Conservation (phyloP, 164 flowering plant species). For the Malania oleifera region DNA sequence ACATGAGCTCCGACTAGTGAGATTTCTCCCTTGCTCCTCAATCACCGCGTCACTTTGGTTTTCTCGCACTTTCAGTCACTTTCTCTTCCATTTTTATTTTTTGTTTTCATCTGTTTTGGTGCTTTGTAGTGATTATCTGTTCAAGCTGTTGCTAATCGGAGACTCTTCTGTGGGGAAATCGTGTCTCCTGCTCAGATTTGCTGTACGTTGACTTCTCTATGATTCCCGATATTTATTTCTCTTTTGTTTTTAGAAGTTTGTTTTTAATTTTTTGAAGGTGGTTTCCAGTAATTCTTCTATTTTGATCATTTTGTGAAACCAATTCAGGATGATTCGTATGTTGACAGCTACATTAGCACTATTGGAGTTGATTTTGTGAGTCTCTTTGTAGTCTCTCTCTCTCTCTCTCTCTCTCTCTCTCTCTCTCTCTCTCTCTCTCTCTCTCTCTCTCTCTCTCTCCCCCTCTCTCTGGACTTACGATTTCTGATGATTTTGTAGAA, state of each 20-base stretch:
- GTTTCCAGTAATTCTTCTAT: neutral
- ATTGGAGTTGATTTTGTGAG: slow-evolving; percentile 74
- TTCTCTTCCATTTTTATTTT: neutral
- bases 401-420: neutral
- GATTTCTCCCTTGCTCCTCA: neutral
- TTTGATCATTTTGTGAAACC: neutral
- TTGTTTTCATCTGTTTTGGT: neutral
- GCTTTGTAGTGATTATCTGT: slow-evolving; percentile 39
- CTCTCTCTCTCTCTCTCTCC: neutral
- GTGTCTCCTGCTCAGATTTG: slow-evolving; percentile 63
- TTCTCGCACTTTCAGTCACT: neutral
- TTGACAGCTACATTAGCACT: slow-evolving; percentile 73
- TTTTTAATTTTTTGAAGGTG: neutral
- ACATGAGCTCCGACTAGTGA: slow-evolving; percentile 51
- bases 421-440: neutral
- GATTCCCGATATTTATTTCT: too few species aligned
- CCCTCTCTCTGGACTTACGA: neutral
- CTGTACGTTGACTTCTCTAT: slow-evolving; percentile 37
- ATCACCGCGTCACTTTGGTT: neutral
- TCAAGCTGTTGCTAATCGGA: slow-evolving; percentile 51
- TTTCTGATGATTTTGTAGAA: slow-evolving; percentile 33
- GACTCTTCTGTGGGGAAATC: slow-evolving; percentile 63
- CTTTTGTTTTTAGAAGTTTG: neutral
- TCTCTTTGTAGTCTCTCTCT: neutral
- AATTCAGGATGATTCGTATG: slow-evolving; percentile 69